Evolutionary conservation across 805 yeast species (phyloP), one percentile per base, ranked within the genome.

Genomic region (Spathaspora gorwiae): DNA sequence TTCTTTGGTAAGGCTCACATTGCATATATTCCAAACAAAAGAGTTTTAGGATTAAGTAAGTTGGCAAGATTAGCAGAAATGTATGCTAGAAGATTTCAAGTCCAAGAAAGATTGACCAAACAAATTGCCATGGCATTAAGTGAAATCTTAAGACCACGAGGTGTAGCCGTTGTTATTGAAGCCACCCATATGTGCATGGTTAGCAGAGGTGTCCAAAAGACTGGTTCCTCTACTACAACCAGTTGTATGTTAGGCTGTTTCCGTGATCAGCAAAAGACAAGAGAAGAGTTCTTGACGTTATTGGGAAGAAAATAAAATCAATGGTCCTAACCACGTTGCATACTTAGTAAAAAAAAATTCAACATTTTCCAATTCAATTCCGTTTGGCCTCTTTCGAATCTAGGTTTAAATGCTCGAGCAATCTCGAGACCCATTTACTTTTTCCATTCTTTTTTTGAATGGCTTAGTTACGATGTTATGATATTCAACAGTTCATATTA

Each of bases 101-200:
- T 94, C n/a, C 99, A 94, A 67, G 99, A 94, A 64, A 76, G 99
- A 53, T 76, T 94, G 50, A 94, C 99, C 10, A 94, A 94, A 65
- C 99, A 94, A 65, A 90, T 94, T 44, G 98, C 99, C 30, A 87
- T 90, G 86, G 97, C 98, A 1, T 68, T 94, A 45, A 81, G 84
- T 62, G 97, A 90, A 60, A 87, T 90, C 47, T 74, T 94, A 57
- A 84, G 86, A 59, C 99, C 99, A 13, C 79, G 90, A 58, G 99
- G 99, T 50, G 99, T 94, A 7, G 99, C 98, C 1, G 99, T 94
- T 35, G 98, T 94, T 26, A 90, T 94, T 58, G 99, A 94, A 67
- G 97, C 97, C 14, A 80, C 92, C 2, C 99, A 94, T 63, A 94
- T 94, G 99, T 94, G 99, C 66, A 94, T 94, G 99, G 98, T 92